Evolutionary conservation across 495 filamentous ascomycete species (phyloP), one percentile per base, ranked within the genome.

Genomic region (Penicillium mononematosum): DNA sequence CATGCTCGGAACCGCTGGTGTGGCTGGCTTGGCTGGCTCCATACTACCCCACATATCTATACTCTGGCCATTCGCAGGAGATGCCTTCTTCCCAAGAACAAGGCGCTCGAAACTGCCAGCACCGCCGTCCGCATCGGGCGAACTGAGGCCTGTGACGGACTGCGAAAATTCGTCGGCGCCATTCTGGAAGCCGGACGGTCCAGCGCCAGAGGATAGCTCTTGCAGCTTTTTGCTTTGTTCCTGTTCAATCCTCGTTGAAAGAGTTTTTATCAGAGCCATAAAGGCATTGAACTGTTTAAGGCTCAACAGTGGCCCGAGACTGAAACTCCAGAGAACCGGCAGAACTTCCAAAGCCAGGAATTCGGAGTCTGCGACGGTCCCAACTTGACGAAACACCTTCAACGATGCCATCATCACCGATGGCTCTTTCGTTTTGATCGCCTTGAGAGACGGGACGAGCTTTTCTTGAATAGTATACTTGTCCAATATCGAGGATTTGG

Each of bases 401-500:
- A 97, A 79, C 0, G 91, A 89, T 1, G 94, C 92, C 83, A 97
- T 93, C 88, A 96, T 96, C 3, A 98, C 94, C 2, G 90, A 92
- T 0, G 94, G 94, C 64, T 98, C 94, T 64, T 95, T 97, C 0
- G 94, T 98, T 69, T 98, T 98, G 70, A 98, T 98, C 1, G 77
- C 91, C 65, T 89, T 91, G 52, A 98, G 79, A 5, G 96, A 77
- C 1, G 94, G 94, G 4, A 98, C 82, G 16, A 98, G 86, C 72
- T 96, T 97, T 68, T 98, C 94, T 66, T 98, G 95, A 62, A 98
- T 89, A 1, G 94, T 97, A 62, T 91, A 96, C 68, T 98, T 98
- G 72, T 98, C 94, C 32, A 98, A 77, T 17, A 91, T 91, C 2
- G 90, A 89, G 3, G 82, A 84, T 27, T 83, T 85, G 32, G 75